Percentiles rank a stretch among this genome's conserved stretches.
phyloP scores from a whole-genome alignment of 768 basidiomycete species.

The Panus rudis region DNA sequence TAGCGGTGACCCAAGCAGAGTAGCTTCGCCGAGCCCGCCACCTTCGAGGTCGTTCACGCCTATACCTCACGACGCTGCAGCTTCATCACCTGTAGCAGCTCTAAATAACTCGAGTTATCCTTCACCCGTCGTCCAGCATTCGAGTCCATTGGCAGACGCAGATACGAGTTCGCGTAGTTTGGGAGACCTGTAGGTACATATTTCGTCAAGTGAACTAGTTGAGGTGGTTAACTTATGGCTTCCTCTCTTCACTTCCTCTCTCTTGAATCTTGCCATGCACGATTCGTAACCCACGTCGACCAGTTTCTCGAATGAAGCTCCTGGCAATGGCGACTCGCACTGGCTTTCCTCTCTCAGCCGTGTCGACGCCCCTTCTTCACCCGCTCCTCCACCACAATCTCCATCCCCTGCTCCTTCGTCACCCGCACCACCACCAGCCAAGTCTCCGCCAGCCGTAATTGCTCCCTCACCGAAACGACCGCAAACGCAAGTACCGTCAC shows the following conservation, averaged over 20 bases:
- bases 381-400: constrained; percentile 13
- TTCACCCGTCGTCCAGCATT: too few relatives aligned
- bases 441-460: too few relatives aligned
- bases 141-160: too few relatives aligned
- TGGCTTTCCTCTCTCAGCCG: constrained; percentile 60
- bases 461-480: too few relatives aligned
- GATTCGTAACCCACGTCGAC: background rate
- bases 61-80: constrained; percentile 16
- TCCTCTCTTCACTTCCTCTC: background rate
- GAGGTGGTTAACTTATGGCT: too few relatives aligned
- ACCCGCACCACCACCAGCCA: constrained; percentile 6
- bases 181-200: constrained; percentile 59
- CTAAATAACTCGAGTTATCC: too few relatives aligned
- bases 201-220: too few relatives aligned
- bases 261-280: background rate
- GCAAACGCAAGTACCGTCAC: too few relatives aligned
- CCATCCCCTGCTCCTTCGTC: constrained; percentile 3
- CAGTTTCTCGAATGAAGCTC: constrained; percentile 34
- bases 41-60: constrained; percentile 32
- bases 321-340: constrained; percentile 31
- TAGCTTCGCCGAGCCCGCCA: constrained; percentile 39
- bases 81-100: constrained; percentile 10
- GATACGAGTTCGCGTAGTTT: constrained; percentile 36
- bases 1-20: constrained; percentile 29
- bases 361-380: constrained; percentile 25